These are phyloP conservation scores for Xylaria sp. DNA, from an alignment of 495 filamentous ascomycete genomes.

Conservation along the genomic window DNA sequence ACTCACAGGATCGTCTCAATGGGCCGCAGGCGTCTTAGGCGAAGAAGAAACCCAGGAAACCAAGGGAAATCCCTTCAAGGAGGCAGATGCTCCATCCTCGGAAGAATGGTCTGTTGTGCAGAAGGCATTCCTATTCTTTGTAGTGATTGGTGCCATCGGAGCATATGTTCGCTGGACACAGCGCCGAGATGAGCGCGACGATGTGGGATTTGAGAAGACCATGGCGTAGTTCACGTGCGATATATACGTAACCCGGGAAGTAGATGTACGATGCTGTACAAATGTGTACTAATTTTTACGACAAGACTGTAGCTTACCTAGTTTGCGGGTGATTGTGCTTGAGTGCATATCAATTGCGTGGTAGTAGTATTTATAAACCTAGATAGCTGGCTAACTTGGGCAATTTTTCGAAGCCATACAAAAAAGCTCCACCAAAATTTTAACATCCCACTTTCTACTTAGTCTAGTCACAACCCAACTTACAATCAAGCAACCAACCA, in stretches of 20 bases:
- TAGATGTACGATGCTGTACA: slow-evolving; percentile 19
- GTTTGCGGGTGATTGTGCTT: neutral
- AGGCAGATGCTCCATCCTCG: slow-evolving; percentile 26
- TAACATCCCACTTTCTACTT: slow-evolving; percentile 18
- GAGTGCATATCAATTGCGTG: neutral
- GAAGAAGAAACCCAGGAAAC: slow-evolving; percentile 26
- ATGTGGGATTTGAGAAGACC: slow-evolving; percentile 35
- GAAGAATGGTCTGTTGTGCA: slow-evolving; percentile 44
- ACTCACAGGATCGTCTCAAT: slow-evolving; percentile 37
- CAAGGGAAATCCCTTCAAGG: slow-evolving; percentile 24
- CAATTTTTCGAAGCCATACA: slow-evolving; percentile 29
- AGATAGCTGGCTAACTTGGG: slow-evolving; percentile 19
- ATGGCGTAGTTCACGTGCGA: slow-evolving; percentile 33
- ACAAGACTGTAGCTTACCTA: neutral
- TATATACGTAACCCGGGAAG: neutral
- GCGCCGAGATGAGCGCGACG: slow-evolving; percentile 28
- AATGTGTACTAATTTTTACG: slow-evolving; percentile 7
- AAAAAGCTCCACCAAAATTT: slow-evolving; percentile 27
- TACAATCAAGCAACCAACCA: slow-evolving; percentile 2
- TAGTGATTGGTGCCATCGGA: slow-evolving; percentile 45
- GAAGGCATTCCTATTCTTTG: slow-evolving; percentile 49
- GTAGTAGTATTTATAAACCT: neutral
- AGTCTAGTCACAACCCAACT: slow-evolving; percentile 13
- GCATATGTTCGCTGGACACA: slow-evolving; percentile 44
- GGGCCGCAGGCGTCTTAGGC: slow-evolving; percentile 37